Conservation (phyloP, 306 rosid species). For the Vigna reflexopilosa region DNA sequence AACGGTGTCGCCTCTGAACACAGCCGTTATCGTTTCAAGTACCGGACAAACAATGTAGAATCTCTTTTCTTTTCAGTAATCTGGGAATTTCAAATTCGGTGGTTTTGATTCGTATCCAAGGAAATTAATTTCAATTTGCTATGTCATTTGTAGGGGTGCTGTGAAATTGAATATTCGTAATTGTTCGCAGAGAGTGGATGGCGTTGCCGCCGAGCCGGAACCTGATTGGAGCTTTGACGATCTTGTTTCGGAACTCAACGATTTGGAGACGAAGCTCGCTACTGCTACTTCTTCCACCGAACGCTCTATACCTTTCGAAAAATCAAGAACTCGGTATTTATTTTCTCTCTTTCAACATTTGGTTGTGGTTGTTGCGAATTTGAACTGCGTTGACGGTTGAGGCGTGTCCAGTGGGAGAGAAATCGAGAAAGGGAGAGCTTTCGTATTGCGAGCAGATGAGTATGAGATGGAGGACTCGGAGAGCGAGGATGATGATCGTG, state of each 20-base stretch:
- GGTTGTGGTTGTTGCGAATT: neutral
- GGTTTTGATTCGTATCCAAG: neutral
- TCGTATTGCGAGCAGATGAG: constrained; percentile 65
- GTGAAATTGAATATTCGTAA: constrained; percentile 60
- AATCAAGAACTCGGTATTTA: constrained; percentile 55
- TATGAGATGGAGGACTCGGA: constrained; percentile 61
- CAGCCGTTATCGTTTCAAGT: neutral
- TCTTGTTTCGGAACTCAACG: constrained; percentile 68
- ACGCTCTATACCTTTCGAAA: constrained; percentile 47
- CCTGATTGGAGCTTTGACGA: constrained; percentile 81
- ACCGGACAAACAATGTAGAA: constrained; percentile 28
- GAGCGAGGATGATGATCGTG: constrained; percentile 51
- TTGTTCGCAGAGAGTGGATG: constrained; percentile 53
- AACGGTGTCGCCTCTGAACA: neutral
- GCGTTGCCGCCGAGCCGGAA: constrained; percentile 64
- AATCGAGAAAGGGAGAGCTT: constrained; percentile 52
- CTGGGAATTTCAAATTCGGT: constrained; percentile 2
- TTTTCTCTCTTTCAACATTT: constrained; percentile 15
- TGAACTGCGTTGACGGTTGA: constrained; percentile 25
- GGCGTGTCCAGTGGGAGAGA: constrained; percentile 42
- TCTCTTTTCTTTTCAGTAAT: neutral
- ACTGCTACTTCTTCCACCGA: constrained; percentile 42
- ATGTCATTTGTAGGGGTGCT: constrained; percentile 58
- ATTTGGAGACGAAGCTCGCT: constrained; percentile 62
- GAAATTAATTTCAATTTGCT: neutral